Conservation (phyloP, 2,329 filamentous ascomycete genomes). For the Orbilia ellipsospora region DNA sequence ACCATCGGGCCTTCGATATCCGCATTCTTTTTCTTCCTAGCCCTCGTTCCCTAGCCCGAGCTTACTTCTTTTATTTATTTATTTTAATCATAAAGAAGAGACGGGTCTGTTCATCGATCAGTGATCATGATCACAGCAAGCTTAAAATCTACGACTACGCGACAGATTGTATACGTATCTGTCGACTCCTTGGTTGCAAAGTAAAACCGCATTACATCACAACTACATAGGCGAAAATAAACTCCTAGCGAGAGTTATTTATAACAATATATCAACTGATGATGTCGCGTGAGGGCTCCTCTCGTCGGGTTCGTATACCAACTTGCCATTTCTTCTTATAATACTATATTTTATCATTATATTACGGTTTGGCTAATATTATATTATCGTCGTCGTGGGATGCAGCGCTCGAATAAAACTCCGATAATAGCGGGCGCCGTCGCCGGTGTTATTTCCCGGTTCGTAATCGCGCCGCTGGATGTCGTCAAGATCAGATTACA, state of each 20-base stretch:
- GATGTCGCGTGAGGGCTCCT: conserved; percentile 29
- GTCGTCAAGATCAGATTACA: conserved; percentile 98
- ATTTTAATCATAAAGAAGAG: not conserved
- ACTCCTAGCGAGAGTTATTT: not conserved
- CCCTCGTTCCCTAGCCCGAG: not conserved
- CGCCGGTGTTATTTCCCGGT: conserved; percentile 62
- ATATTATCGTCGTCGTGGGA: no score
- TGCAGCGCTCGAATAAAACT: conserved; percentile 21
- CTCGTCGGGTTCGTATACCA: conserved; percentile 14
- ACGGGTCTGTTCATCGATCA: not conserved
- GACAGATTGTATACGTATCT: conserved; percentile 15
- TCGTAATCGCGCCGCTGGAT: conserved; percentile 93
- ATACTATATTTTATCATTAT: not conserved
- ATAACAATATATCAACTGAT: conserved; percentile 10
- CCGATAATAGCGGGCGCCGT: conserved; percentile 42
- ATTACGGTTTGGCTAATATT: no score
- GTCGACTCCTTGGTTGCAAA: not conserved
- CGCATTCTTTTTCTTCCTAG: not conserved
- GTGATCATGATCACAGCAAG: conserved; percentile 28
- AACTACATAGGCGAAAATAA: not conserved
- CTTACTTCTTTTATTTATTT: not conserved
- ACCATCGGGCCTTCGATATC: not conserved
- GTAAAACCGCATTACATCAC: conserved; percentile 1
- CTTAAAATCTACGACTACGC: conserved; percentile 3
- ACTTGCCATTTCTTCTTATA: not conserved